These are phyloP conservation scores for Rhododendron vialii DNA, from an alignment of 148 eudicot genomes.

Conservation along the genomic window DNA sequence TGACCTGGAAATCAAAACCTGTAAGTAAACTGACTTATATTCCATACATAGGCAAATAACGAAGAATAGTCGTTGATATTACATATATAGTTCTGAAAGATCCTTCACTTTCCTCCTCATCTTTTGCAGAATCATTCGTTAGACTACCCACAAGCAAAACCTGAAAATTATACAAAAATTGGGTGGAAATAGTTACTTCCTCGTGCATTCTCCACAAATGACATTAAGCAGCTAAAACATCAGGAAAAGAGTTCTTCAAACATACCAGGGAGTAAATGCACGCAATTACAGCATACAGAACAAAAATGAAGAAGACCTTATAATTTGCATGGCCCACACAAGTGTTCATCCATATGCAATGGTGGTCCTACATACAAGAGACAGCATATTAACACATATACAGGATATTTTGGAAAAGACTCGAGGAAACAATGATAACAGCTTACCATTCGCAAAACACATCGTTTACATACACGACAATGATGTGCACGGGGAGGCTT, in stretches of 20 bases:
- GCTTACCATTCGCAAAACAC: constrained; percentile 90
- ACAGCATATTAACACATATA: constrained; percentile 29
- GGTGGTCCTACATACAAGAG: constrained; percentile 78
- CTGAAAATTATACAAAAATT: constrained; percentile 29
- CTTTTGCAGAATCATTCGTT: constrained; percentile 39
- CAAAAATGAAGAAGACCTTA: constrained; percentile 80
- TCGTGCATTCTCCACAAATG: background rate
- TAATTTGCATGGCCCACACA: constrained; percentile 97
- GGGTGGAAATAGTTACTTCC: constrained; percentile 4
- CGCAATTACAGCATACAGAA: constrained; percentile 71
- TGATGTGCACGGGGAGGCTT: constrained; percentile 99
- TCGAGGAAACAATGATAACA: constrained; percentile 1
- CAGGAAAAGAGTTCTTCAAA: background rate
- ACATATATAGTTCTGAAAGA: constrained; percentile 69
- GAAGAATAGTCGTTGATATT: background rate
- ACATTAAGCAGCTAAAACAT: background rate
- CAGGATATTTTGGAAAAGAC: constrained; percentile 11
- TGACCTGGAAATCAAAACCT: constrained; percentile 46
- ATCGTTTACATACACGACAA: constrained; percentile 91
- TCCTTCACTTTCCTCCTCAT: constrained; percentile 50
- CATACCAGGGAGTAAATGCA: constrained; percentile 90
- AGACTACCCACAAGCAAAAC: constrained; percentile 86
- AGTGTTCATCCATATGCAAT: constrained; percentile 94
- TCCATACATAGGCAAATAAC: background rate
- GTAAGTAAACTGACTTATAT: constrained; percentile 6